Base-by-base conservation (phyloP, 768 basidiomycete genomes). In the Trametes maxima region DNA sequence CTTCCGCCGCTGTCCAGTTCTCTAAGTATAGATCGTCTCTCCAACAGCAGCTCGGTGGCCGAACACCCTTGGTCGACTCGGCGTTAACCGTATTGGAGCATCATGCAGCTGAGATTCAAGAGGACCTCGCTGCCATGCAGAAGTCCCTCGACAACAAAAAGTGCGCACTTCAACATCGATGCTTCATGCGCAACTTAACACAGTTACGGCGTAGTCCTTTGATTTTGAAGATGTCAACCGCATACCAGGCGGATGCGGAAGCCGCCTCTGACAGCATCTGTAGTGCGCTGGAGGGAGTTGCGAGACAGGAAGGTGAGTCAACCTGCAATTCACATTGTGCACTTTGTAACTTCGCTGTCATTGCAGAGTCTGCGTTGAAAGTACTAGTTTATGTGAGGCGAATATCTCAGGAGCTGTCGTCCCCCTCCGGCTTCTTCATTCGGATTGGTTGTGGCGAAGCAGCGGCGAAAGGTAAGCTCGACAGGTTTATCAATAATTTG, bases 41-140 rank as follows among this genome's bases (percentile, higher is more conserved):
- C 37, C 84, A 79, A 57, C 81, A 81, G 45, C 89, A 88, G 62
- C 75, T 93, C n/a, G 66, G 80, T 21, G 85, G 86, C 19, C 83
- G 90, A 40, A 88, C 88, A 12, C 77, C 83, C 0, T 72, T 84
- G 44, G 73, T 93, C 25, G 80, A 91, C 59, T 75, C 78, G 21
- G 79, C 89, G 13, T 70, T 94, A 60, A 73, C 71, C 8, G 78
- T 75, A 2, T 74, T 92, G 12, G 92, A 94, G 63, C 78, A 75
- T 35, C 83, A 83, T 65, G 86, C 88, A 14, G 68, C 76, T 45
- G 74, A 77, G 13, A 75, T 93, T 46, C 83, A 86, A 59, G 75
- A 80, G 19, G 91, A 94, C 70, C 74, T 92, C 2, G 75, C 74
- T 54, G 74, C 82, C 14, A 79, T 82, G 51, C 71, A 72, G 21